These are phyloP conservation scores for Schizosaccharomyces versatilis DNA, from an alignment of 1,139 yeast species.

Conservation along the genomic window DNA sequence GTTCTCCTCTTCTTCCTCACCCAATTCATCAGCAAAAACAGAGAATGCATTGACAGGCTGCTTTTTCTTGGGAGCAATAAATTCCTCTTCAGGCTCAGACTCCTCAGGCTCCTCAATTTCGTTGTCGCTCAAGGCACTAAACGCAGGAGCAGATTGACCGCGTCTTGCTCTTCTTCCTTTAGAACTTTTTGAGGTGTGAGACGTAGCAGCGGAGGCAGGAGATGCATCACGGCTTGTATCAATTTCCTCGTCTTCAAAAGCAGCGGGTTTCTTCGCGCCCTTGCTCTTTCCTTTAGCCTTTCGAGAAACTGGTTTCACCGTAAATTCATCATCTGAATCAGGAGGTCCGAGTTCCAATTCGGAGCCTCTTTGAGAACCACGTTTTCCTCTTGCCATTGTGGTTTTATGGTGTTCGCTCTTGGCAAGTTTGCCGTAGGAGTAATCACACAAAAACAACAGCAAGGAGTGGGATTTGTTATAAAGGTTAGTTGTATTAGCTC, in stretches of 20 bases:
- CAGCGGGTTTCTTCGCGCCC: background rate
- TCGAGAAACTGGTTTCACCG: background rate
- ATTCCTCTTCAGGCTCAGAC: background rate
- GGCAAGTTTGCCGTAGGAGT: too few relatives aligned
- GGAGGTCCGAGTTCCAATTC: background rate
- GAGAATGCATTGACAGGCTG: conserved; percentile 1
- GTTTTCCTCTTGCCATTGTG: conserved; percentile 1
- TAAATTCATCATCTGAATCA: background rate
- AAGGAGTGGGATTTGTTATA: too few relatives aligned
- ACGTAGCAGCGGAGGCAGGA: too few relatives aligned
- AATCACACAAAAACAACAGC: too few relatives aligned
- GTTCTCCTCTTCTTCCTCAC: conserved; percentile 3
- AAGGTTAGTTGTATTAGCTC: too few relatives aligned
- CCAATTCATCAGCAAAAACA: background rate
- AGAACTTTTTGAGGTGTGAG: too few relatives aligned
- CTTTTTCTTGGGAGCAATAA: background rate
- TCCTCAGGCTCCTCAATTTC: background rate
- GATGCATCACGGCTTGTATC: background rate
- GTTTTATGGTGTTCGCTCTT: too few relatives aligned
- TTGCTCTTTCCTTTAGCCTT: background rate
- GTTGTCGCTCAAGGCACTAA: too few relatives aligned
- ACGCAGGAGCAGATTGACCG: too few relatives aligned
- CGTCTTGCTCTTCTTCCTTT: too few relatives aligned
- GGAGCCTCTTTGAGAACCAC: background rate
- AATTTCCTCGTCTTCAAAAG: background rate